Percentiles rank a stretch among this genome's conserved stretches.
These are phyloP conservation scores for Plantago rigida DNA, from an alignment of 305 asterid genomes.

Conservation along the genomic window DNA sequence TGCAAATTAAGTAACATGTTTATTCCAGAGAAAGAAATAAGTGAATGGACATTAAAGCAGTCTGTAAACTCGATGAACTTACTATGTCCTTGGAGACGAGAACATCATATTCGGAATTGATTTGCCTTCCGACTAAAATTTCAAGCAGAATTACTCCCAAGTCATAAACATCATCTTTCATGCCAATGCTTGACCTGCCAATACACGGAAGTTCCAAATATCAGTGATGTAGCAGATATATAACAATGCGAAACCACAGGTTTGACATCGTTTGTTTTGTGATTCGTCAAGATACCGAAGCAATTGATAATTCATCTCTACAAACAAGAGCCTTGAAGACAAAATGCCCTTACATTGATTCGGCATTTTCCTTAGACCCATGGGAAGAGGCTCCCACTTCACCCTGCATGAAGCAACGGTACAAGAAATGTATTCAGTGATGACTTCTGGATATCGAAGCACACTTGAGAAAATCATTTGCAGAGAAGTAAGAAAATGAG, in stretches of 20 bases:
- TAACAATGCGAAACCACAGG: neutral
- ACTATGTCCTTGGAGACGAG: slow-evolving; percentile 54
- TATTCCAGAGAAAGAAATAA: neutral
- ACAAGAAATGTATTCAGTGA: neutral
- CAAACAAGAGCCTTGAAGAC: neutral
- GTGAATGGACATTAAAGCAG: neutral
- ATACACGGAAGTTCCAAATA: neutral
- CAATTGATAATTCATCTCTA: neutral
- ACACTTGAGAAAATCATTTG: neutral
- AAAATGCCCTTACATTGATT: slow-evolving; percentile 35
- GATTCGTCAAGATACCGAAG: neutral
- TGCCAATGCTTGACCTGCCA: slow-evolving; percentile 40
- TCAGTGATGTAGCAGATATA: neutral
- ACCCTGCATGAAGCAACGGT: slow-evolving; percentile 33
- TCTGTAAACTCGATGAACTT: slow-evolving; percentile 23
- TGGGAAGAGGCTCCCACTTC: slow-evolving; percentile 24
- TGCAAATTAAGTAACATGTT: neutral
- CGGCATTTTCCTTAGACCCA: slow-evolving; percentile 45
- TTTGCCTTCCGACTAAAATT: slow-evolving; percentile 54
- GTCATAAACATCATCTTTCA: slow-evolving; percentile 60
- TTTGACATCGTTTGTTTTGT: neutral
- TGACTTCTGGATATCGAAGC: neutral
- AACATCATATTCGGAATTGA: slow-evolving; percentile 40
- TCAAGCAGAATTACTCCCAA: slow-evolving; percentile 83
- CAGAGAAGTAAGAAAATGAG: neutral